phyloP scores from a whole-genome alignment of 805 yeast genomes.

The Cyberlindnera euphorbiiphila region DNA sequence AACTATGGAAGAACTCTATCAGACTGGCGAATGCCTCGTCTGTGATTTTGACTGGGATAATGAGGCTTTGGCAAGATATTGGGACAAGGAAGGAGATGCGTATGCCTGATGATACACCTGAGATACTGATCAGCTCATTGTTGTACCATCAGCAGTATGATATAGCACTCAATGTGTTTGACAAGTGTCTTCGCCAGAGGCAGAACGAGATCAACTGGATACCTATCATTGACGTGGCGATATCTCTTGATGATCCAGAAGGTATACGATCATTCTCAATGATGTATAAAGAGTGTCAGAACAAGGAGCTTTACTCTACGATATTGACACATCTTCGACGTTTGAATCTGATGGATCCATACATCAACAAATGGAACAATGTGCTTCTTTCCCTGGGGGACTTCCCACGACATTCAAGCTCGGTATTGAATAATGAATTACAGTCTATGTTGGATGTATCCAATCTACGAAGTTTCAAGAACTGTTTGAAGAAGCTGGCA shows the following conservation, averaged over 20 bases:
- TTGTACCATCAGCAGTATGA: conserved; percentile 18
- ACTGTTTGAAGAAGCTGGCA: conserved; percentile 14
- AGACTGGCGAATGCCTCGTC: conserved; percentile 18
- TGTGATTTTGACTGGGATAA: conserved; percentile 11
- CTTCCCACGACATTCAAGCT: conserved; percentile 17
- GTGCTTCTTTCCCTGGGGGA: conserved; percentile 16
- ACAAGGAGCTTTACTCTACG: conserved; percentile 3
- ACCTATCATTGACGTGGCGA: conserved; percentile 13
- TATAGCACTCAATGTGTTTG: conserved; percentile 10
- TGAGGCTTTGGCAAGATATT: conserved; percentile 7
- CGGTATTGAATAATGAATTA: conserved; percentile 13
- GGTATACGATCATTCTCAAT: conserved; percentile 8
- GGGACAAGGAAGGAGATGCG: conserved; percentile 1
- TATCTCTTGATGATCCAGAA: conserved; percentile 6
- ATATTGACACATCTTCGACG: conserved; percentile 13
- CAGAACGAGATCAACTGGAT: conserved; percentile 13
- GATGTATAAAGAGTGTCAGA: conserved; percentile 9
- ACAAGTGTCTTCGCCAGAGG: neutral
- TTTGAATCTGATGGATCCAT: conserved; percentile 9
- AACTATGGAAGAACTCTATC: conserved; percentile 20
- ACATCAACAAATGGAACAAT: conserved; percentile 19
- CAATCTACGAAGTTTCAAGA: conserved; percentile 16
- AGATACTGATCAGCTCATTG: conserved; percentile 13
- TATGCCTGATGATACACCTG: conserved; percentile 13
- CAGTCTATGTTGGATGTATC: conserved; percentile 12